Percentiles rank a stretch among this genome's conserved stretches.
Conservation (phyloP, 192 early-diverging fungal species). For the Phycomyces blakesleeanus region DNA sequence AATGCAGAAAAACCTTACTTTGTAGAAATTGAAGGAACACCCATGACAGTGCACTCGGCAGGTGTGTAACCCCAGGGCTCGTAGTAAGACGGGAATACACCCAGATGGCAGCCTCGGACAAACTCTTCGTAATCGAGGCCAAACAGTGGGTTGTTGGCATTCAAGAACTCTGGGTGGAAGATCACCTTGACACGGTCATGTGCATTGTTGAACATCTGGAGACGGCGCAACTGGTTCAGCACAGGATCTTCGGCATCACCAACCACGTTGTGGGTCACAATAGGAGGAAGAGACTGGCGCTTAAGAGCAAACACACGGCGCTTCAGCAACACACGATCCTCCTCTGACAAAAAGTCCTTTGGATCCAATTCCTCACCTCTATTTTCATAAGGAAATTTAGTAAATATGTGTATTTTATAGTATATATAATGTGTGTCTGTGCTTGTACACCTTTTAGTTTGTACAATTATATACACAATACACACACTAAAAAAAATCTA, state of each 20-base stretch:
- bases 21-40: constrained; percentile 92
- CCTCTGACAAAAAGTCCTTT: constrained; percentile 67
- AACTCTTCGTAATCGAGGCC: constrained; percentile 98
- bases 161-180: constrained; percentile 98
- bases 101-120: constrained; percentile 93
- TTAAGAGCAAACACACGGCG: constrained; percentile 93
- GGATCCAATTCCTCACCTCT: constrained; percentile 72
- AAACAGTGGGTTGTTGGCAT: constrained; percentile 89
- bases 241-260: constrained; percentile 86
- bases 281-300: constrained; percentile 82
- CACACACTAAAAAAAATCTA: no score
- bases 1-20: no score
- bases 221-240: constrained; percentile 71
- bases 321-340: constrained; percentile 89
- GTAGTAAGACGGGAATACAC: constrained; percentile 97
- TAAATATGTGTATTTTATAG: no score
- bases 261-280: constrained; percentile 96
- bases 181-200: constrained; percentile 93
- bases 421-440: no score
- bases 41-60: constrained; percentile 98
- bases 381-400: no score
- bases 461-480: no score
- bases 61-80: constrained; percentile 99
- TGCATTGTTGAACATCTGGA: constrained; percentile 84
- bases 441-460: no score